Evolutionary conservation across 108 stramenopile genomes (phyloP), one percentile per base, ranked within the genome.

Genomic region (Cyclotella choctawhatcheeana): DNA sequence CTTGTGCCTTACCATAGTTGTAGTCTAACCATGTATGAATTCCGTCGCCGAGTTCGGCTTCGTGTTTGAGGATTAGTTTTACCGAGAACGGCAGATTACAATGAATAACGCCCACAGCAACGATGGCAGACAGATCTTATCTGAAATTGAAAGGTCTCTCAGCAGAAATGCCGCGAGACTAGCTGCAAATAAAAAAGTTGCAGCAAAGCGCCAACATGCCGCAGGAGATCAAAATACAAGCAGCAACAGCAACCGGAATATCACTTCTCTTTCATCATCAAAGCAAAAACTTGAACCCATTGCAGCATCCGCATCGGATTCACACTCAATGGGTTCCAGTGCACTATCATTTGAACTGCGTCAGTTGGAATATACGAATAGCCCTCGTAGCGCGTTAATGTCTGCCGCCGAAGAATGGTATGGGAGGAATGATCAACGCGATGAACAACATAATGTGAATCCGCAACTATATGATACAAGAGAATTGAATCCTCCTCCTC

Each of bases 271-370:
- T 12, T 8, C 37, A 6, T 6, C 37, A 40, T 6, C 37, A 12
- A 12, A 12, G 37, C 25, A 54, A 16, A 54, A 54, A 16, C 26
- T 54, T 4, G 53, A 54, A 5, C 25, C 53, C 24, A 59, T 59
- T n/a, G 58, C 25, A 13, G 33, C 58, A 24, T 55, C 54, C 54
- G 21, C 5, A 18, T 59, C 58, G 17, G 34, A 35, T 3, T 35
- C 58, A n/a, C 6, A 27, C 53, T 54, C 53, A 5, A 54, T 27
- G 26, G 53, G 53, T 5, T 54, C 53, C 26, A 27, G 12, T 7
- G 17, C 58, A 35, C 31, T 59, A 31, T 59, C 58, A 5, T 33
- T 35, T 59, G 58, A 37, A 59, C 7, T 59, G 58, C 7, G 33
- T n/a, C 58, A 35, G 33, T 33, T 59, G n/a, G 58, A 59, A 5